phyloP scores from a whole-genome alignment of 2,329 filamentous ascomycete species.

The Macrophomina phaseolina region DNA sequence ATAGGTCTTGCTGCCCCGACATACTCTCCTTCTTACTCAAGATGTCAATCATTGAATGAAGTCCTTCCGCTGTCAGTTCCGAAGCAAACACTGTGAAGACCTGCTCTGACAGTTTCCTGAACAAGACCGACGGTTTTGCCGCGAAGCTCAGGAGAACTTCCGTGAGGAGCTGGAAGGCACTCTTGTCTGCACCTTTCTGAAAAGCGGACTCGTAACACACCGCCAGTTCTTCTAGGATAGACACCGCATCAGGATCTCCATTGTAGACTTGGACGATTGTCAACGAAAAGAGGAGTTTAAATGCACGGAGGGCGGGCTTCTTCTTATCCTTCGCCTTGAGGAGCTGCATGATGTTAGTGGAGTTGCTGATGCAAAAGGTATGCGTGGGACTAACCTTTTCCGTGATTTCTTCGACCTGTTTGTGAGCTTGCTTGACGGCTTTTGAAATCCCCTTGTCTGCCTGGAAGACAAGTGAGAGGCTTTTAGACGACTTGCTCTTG shows the following conservation, averaged over 20 bases:
- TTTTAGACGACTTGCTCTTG: conserved; percentile 35
- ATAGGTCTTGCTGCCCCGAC: conserved; percentile 84
- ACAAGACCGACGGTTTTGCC: conserved; percentile 80
- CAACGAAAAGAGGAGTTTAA: conserved; percentile 82
- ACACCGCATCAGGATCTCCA: conserved; percentile 83
- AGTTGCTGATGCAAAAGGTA: neutral
- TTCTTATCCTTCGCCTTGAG: conserved; percentile 35
- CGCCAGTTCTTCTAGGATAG: conserved; percentile 81
- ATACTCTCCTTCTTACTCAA: conserved; percentile 79
- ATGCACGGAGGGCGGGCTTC: conserved; percentile 62
- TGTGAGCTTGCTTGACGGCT: conserved; percentile 41
- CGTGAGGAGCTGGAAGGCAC: conserved; percentile 72
- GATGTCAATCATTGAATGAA: conserved; percentile 72
- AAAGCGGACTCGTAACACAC: conserved; percentile 61
- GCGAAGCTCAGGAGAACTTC: conserved; percentile 92
- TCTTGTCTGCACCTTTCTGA: conserved; percentile 43
- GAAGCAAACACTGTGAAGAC: conserved; percentile 84
- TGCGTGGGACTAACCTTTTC: conserved; percentile 34
- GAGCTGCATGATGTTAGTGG: conserved; percentile 28
- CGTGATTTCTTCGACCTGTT: conserved; percentile 39
- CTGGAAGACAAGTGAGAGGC: conserved; percentile 53
- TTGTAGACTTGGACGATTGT: conserved; percentile 90
- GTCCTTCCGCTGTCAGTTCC: conserved; percentile 73
- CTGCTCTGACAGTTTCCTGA: conserved; percentile 84
- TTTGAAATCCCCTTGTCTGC: conserved; percentile 53